Percentiles rank a stretch among this genome's conserved stretches.
These are phyloP conservation scores for Monosporascus sp. DNA, from an alignment of 2,329 filamentous ascomycete species.

Conservation along the genomic window DNA sequence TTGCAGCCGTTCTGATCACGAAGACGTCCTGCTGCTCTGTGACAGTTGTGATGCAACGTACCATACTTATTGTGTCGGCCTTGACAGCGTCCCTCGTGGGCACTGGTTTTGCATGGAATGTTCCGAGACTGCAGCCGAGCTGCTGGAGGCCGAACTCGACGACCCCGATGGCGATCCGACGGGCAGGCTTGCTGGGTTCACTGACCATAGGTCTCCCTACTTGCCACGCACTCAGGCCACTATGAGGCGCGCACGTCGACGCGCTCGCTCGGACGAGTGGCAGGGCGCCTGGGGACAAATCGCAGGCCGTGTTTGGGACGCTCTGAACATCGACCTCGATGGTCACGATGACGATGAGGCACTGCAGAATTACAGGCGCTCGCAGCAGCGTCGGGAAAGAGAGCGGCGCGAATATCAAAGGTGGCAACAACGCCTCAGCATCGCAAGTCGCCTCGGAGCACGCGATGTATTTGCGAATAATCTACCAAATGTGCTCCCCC, in stretches of 20 bases:
- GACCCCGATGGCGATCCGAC: conserved; percentile 18
- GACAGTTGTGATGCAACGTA: conserved; percentile 86
- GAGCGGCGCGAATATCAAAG: conserved; percentile 55
- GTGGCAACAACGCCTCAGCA: conserved; percentile 79
- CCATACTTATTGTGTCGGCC: conserved; percentile 85
- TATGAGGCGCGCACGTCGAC: conserved; percentile 50
- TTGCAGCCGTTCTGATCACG: conserved; percentile 74
- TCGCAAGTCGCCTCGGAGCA: conserved; percentile 75
- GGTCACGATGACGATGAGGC: conserved; percentile 74
- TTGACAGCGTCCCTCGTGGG: conserved; percentile 69
- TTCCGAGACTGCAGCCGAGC: conserved; percentile 34
- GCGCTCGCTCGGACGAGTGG: conserved; percentile 76
- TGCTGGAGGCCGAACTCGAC: conserved; percentile 35
- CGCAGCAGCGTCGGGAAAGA: conserved; percentile 48
- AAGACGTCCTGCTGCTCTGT: conserved; percentile 82
- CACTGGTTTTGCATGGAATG: conserved; percentile 93
- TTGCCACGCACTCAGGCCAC: conserved; percentile 52
- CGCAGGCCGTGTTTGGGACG: conserved; percentile 57
- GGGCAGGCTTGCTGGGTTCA: conserved; percentile 16
- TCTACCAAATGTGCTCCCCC: conserved; percentile 52
- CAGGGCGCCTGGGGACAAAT: conserved; percentile 75
- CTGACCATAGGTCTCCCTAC: conserved; percentile 29
- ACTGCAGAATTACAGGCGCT: conserved; percentile 47
- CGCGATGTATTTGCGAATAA: conserved; percentile 64
- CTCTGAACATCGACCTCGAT: conserved; percentile 71